Conservation (phyloP, 2,329 filamentous ascomycete species). For the Colletotrichum abscissum region DNA sequence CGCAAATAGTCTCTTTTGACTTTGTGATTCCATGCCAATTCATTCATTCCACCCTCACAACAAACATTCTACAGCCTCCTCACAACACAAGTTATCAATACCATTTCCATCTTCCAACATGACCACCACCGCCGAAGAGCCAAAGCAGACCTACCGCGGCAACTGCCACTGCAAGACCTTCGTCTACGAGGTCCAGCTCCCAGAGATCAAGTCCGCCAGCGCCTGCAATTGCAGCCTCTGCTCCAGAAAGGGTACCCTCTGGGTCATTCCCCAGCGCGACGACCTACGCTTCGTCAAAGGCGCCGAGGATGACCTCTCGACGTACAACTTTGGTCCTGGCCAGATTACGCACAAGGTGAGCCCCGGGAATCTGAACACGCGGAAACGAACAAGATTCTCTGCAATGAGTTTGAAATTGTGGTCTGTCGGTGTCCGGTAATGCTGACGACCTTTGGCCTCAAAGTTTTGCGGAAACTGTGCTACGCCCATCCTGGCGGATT, state of each 20-base stretch:
- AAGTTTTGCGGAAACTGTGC: slow-evolving; percentile 66
- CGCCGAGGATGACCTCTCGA: slow-evolving; percentile 49
- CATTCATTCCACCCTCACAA: background rate
- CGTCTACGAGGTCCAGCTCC: slow-evolving; percentile 61
- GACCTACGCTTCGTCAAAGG: slow-evolving; percentile 61
- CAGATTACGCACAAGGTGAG: slow-evolving; percentile 55
- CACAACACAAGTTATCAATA: background rate
- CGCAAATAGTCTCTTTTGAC: background rate
- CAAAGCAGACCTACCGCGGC: slow-evolving; percentile 58
- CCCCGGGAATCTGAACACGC: background rate
- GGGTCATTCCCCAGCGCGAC: slow-evolving; percentile 43
- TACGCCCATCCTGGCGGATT: slow-evolving; percentile 51
- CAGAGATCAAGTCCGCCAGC: slow-evolving; percentile 66
- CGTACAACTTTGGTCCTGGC: slow-evolving; percentile 56
- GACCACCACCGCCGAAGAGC: slow-evolving; percentile 8
- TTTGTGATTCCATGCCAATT: background rate
- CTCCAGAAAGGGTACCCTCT: slow-evolving; percentile 59
- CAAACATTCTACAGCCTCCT: background rate
- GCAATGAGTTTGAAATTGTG: background rate
- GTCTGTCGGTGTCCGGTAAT: background rate
- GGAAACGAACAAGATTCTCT: background rate
- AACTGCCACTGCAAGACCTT: slow-evolving; percentile 69
- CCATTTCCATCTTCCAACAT: background rate
- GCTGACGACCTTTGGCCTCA: too few relatives aligned
- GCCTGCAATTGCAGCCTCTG: slow-evolving; percentile 79